Percentiles rank a stretch among this genome's conserved stretches.
Evolutionary conservation across 192 early-diverging fungal genomes (phyloP).

Genomic region (Bifiguratus adelaidae): DNA sequence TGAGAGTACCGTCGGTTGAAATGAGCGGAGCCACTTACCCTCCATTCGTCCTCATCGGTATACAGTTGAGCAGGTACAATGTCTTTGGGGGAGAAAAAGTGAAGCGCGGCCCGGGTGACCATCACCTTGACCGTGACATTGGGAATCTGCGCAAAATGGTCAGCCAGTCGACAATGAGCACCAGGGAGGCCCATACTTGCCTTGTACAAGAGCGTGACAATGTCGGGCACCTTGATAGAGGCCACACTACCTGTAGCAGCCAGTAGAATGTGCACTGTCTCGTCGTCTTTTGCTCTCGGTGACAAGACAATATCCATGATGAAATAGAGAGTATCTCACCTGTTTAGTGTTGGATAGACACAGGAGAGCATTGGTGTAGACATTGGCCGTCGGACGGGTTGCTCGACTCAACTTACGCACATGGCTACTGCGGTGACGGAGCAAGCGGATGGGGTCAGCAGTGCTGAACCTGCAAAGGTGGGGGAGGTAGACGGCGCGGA

Average conservation of each 20-base stretch:
- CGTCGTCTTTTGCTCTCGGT: too few species aligned
- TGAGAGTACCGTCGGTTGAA: not conserved
- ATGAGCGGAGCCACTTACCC: slow-evolving; percentile 20
- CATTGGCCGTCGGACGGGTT: too few species aligned
- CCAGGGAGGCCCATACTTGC: slow-evolving; percentile 9
- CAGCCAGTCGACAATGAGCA: not conserved
- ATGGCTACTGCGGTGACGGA: too few species aligned
- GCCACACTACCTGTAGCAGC: slow-evolving; percentile 88
- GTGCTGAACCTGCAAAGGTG: too few species aligned
- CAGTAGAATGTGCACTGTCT: slow-evolving; percentile 66
- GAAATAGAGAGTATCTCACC: too few species aligned
- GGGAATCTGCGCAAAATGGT: not conserved
- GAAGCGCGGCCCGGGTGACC: slow-evolving; percentile 68
- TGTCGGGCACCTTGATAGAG: slow-evolving; percentile 74
- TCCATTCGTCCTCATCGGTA: slow-evolving; percentile 88
- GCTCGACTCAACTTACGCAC: too few species aligned
- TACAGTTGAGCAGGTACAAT: slow-evolving; percentile 40
- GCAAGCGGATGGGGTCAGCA: too few species aligned
- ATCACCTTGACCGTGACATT: slow-evolving; percentile 68
- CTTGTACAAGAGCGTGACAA: slow-evolving; percentile 42
- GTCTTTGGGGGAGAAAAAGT: slow-evolving; percentile 66
- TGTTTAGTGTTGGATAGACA: too few species aligned
- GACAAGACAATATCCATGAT: too few species aligned
- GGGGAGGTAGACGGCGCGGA: too few species aligned
- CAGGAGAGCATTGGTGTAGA: too few species aligned